Evolutionary conservation across 441 rosid species (phyloP).

Genomic region (Kokia cookei): DNA sequence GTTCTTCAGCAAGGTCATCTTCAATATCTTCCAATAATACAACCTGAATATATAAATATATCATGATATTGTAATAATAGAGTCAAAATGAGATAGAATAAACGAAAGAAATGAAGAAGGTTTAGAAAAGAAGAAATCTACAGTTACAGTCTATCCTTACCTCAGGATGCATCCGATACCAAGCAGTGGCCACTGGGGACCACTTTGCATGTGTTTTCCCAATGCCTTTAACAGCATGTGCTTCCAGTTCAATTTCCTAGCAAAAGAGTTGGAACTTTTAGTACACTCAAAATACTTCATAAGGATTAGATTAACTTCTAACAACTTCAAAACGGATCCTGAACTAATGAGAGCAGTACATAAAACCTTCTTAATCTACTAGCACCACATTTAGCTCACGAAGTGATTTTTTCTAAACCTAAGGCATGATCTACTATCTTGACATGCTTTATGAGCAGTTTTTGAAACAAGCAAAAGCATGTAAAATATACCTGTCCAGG

Average conservation of each 20-base stretch:
- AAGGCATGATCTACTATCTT: neutral
- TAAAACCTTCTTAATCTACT: neutral
- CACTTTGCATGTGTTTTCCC: conserved; percentile 97
- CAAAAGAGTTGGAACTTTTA: neutral
- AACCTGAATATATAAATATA: conserved; percentile 37
- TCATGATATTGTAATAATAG: neutral
- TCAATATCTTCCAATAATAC: conserved; percentile 53
- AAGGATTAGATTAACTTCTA: neutral
- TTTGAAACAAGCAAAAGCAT: neutral
- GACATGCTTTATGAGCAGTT: neutral
- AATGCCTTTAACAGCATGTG: conserved; percentile 89
- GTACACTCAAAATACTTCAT: neutral
- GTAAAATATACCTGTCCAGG: conserved; percentile 65
- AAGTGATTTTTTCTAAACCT: neutral
- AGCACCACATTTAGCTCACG: neutral
- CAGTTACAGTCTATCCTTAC: conserved; percentile 27
- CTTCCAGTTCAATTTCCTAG: conserved; percentile 96
- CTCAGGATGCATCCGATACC: conserved; percentile 98
- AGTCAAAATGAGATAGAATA: neutral
- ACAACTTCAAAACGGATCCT: neutral
- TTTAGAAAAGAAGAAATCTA: neutral
- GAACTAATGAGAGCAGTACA: neutral
- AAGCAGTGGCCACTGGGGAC: conserved; percentile 96
- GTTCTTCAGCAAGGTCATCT: conserved; percentile 58
- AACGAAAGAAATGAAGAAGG: neutral